Base-by-base conservation (phyloP, 306 rosid species). In the Pyrus communis region DNA sequence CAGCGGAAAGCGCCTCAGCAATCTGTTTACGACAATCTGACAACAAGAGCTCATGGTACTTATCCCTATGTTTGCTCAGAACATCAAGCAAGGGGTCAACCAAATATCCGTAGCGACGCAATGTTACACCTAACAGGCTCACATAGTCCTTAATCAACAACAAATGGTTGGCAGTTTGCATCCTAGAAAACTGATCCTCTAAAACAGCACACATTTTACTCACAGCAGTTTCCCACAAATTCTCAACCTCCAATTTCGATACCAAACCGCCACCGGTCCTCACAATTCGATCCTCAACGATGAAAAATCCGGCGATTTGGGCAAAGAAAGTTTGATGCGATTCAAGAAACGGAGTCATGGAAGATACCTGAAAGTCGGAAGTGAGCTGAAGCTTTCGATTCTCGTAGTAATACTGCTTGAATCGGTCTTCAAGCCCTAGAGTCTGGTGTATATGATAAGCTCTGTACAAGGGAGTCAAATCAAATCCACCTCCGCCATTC, bases 131-230 rank as follows among this genome's bases (percentile, higher is more conserved):
- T 52, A 96, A 83, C 55, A 96, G 75, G 78, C 99, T 96, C 84
- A 96, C 99, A 77, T 96, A 96, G 79, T 96, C 99, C 85, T 96
- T 92, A 76, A 96, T 96, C 74, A 96, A 75, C 86, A 96, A 83
- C 51, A 96, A 87, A 80, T 96, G 99, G 69, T 96, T 96, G 4
- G 99, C 99, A 46, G 99, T 96, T 61, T 96, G 99, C 99, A 96
- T 96, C 79, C 99, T 83, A 25, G 99, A 96, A 79, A 96, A 96
- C 64, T 96, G 99, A 86, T 96, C 99, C 93, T 96, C 99, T 60
- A 96, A 88, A 67, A 96, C 99, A 43, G 98, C 85, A 80, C 99
- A 96, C 99, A 96, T 96, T 82, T 96, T 96, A 64, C 98, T 87
- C 72, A 96, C 91, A 78, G 99, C 99, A 78, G 93, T 91, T 8